Percentiles rank a stretch among this genome's conserved stretches.
These are phyloP conservation scores for Acrodontium crateriforme DNA, from an alignment of 2,329 filamentous ascomycete genomes.

Conservation along the genomic window DNA sequence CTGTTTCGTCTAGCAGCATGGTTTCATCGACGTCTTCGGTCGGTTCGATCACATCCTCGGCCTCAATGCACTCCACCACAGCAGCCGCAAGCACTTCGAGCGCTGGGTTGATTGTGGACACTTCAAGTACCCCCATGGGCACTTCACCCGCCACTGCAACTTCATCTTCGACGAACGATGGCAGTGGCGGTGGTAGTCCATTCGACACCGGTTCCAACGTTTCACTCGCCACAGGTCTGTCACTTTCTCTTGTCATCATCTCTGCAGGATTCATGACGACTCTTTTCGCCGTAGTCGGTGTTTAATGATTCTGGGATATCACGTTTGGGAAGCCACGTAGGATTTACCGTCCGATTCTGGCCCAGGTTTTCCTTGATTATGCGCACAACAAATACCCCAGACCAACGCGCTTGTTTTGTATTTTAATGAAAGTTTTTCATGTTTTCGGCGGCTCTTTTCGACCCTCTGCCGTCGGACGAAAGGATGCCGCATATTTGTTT, in stretches of 20 bases:
- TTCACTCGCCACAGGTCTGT: background rate
- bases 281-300: too few relatives aligned
- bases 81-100: conserved; percentile 2
- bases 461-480: too few relatives aligned
- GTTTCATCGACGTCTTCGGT: conserved; percentile 5
- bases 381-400: too few relatives aligned
- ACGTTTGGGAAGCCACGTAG: too few relatives aligned
- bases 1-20: conserved; percentile 8
- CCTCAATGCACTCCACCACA: conserved; percentile 1
- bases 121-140: conserved; percentile 7
- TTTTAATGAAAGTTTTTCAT: too few relatives aligned
- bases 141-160: conserved; percentile 7
- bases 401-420: too few relatives aligned
- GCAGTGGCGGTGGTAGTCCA: conserved; percentile 31
- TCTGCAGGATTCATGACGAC: conserved; percentile 5
- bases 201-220: conserved; percentile 23
- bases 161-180: conserved; percentile 12
- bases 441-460: too few relatives aligned
- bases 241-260: conserved; percentile 3
- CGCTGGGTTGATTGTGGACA: conserved; percentile 7
- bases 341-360: too few relatives aligned
- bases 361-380: too few relatives aligned
- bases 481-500: too few relatives aligned
- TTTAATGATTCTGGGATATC: too few relatives aligned
- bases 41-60: conserved; percentile 4